Conservation (phyloP, 1,284 basidiomycete species). For the Takashimella koratensis region DNA sequence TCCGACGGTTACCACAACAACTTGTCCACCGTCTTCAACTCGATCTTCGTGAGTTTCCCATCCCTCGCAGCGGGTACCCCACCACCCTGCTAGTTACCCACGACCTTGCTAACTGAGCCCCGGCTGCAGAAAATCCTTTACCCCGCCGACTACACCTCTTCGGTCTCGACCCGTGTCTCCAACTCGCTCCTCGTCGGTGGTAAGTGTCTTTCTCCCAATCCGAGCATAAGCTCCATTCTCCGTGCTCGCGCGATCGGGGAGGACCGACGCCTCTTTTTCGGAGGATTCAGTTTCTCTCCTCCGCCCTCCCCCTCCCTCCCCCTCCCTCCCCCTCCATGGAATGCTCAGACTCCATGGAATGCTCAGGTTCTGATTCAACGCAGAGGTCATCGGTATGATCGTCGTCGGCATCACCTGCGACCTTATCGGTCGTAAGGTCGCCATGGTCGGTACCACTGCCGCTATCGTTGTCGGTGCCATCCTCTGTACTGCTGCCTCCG, state of each 20-base stretch:
- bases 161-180: slow-evolving; percentile 65
- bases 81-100: too few relatives aligned
- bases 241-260: too few relatives aligned
- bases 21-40: slow-evolving; percentile 26
- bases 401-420: slow-evolving; percentile 62
- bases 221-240: too few relatives aligned
- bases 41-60: slow-evolving; percentile 25
- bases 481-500: slow-evolving; percentile 67
- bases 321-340: not conserved
- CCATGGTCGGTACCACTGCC: slow-evolving; percentile 65
- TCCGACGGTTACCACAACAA: slow-evolving; percentile 46
- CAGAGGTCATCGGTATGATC: slow-evolving; percentile 32
- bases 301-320: not conserved
- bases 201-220: slow-evolving; percentile 2
- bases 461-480: slow-evolving; percentile 68
- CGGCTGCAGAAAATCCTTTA: slow-evolving; percentile 54
- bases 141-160: slow-evolving; percentile 58
- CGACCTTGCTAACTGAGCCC: too few relatives aligned
- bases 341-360: not conserved
- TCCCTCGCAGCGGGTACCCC: too few relatives aligned
- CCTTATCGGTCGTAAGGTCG: slow-evolving; percentile 66
- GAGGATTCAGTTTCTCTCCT: slow-evolving; percentile 1
- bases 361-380: not conserved
- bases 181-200: slow-evolving; percentile 68
- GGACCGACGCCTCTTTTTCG: too few relatives aligned